Evolutionary conservation across 768 basidiomycete species (phyloP).

Genomic region (Panaeolus cyanescens): DNA sequence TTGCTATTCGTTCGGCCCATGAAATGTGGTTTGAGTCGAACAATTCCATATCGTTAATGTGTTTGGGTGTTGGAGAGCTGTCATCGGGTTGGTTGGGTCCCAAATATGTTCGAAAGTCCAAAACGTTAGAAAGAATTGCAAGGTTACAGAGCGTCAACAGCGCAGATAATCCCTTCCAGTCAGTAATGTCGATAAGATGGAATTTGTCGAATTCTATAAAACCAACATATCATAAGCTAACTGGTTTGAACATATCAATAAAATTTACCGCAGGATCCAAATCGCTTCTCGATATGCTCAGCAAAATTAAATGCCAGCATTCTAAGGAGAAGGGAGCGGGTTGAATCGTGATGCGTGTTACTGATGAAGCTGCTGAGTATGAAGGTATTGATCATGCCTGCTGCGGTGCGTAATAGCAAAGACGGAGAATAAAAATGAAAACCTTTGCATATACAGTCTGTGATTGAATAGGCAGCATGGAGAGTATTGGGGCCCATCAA

Average conservation of each 20-base stretch:
- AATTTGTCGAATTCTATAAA: neutral
- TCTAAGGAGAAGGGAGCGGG: slow-evolving; percentile 9
- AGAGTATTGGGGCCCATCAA: slow-evolving; percentile 19
- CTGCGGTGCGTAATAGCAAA: slow-evolving; percentile 14
- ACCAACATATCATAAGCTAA: neutral
- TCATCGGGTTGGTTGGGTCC: neutral
- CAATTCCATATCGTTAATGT: neutral
- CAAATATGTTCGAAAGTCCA: slow-evolving; percentile 1
- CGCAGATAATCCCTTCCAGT: neutral
- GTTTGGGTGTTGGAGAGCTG: neutral
- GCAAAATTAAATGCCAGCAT: slow-evolving; percentile 14
- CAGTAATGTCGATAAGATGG: neutral
- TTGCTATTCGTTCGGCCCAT: neutral
- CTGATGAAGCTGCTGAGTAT: slow-evolving; percentile 9
- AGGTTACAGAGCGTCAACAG: slow-evolving; percentile 2
- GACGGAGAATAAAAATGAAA: slow-evolving; percentile 20
- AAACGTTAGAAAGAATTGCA: neutral
- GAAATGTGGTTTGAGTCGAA: neutral
- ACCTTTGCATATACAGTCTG: slow-evolving; percentile 18
- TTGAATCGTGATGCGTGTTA: slow-evolving; percentile 13
- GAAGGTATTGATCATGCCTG: slow-evolving; percentile 17
- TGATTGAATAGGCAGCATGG: slow-evolving; percentile 13
- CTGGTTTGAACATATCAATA: neutral
- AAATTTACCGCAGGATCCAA: neutral
- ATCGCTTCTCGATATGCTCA: neutral